Evolutionary conservation across 768 basidiomycete species (phyloP).

Genomic region (Kwoniella sp.): DNA sequence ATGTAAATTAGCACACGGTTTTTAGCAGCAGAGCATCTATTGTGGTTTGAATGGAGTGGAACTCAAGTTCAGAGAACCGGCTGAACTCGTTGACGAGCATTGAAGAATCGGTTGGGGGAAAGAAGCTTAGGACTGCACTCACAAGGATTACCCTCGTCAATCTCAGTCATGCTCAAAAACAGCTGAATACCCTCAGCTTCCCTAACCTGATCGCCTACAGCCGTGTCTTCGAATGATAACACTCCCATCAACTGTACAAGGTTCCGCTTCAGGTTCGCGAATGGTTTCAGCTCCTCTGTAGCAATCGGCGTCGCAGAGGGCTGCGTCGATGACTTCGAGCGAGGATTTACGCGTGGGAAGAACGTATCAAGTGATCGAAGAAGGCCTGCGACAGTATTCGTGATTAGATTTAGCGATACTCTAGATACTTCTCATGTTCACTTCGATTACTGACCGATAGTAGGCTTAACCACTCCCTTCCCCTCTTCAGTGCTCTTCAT

Average conservation of each 20-base stretch:
- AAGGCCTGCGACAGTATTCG: constrained; percentile 68
- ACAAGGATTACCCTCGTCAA: constrained; percentile 93
- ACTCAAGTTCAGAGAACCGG: background rate
- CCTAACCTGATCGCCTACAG: constrained; percentile 74
- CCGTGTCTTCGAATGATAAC: constrained; percentile 66
- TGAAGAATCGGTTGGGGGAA: no score
- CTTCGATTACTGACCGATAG: constrained; percentile 63
- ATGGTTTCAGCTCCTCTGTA: constrained; percentile 60
- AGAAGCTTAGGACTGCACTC: constrained; percentile 55
- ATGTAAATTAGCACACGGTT: no score
- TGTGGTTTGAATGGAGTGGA: no score
- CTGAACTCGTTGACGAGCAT: no score
- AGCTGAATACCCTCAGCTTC: constrained; percentile 73
- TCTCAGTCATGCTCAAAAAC: constrained; percentile 82
- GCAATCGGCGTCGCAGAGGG: constrained; percentile 37
- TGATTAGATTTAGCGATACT: no score
- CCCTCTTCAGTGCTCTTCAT: constrained; percentile 46
- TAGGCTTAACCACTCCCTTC: constrained; percentile 61
- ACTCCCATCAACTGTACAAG: constrained; percentile 85
- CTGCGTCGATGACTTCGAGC: constrained; percentile 54
- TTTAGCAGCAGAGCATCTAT: no score
- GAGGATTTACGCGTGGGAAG: constrained; percentile 78
- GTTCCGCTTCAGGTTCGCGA: constrained; percentile 83
- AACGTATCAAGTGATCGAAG: constrained; percentile 76
- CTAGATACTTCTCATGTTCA: no score